Percentiles rank a stretch among this genome's conserved stretches.
Evolutionary conservation across 2,329 filamentous ascomycete genomes (phyloP).

Genomic region (Bipolaris victoriae): DNA sequence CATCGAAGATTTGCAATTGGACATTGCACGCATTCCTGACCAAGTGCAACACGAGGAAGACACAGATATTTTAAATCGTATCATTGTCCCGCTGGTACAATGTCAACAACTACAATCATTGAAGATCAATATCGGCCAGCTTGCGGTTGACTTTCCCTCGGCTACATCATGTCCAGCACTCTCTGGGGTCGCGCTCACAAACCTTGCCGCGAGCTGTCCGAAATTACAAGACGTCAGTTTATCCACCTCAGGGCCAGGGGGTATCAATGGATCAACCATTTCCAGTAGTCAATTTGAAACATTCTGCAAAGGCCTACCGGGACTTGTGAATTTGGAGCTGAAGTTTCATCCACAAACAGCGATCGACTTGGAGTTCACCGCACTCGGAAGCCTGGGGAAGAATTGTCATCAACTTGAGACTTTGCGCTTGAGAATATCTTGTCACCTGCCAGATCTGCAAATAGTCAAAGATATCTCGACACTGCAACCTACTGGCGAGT

Average conservation of each 20-base stretch:
- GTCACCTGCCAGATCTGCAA: conserved; percentile 28
- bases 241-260: conserved; percentile 33
- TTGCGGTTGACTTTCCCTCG: conserved; percentile 37
- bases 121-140: conserved; percentile 33
- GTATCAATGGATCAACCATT: conserved; percentile 39
- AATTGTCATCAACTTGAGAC: conserved; percentile 36
- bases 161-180: conserved; percentile 25
- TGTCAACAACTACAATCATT: conserved; percentile 31
- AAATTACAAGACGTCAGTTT: conserved; percentile 36
- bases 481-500: background rate
- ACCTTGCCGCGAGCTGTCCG: conserved; percentile 31
- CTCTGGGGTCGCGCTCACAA: conserved; percentile 27
- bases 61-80: conserved; percentile 27
- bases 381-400: conserved; percentile 35
- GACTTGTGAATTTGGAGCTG: conserved; percentile 30
- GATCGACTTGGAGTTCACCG: conserved; percentile 29
- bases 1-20: conserved; percentile 37
- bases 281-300: conserved; percentile 34
- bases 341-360: conserved; percentile 39
- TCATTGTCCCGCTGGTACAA: conserved; percentile 25
- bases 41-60: conserved; percentile 24
- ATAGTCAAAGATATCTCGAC: background rate
- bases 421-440: conserved; percentile 35
- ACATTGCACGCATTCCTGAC: conserved; percentile 36
- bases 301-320: conserved; percentile 35